These are phyloP conservation scores for Phytophthora pisi DNA, from an alignment of 352 stramenopile genomes.

Conservation along the genomic window DNA sequence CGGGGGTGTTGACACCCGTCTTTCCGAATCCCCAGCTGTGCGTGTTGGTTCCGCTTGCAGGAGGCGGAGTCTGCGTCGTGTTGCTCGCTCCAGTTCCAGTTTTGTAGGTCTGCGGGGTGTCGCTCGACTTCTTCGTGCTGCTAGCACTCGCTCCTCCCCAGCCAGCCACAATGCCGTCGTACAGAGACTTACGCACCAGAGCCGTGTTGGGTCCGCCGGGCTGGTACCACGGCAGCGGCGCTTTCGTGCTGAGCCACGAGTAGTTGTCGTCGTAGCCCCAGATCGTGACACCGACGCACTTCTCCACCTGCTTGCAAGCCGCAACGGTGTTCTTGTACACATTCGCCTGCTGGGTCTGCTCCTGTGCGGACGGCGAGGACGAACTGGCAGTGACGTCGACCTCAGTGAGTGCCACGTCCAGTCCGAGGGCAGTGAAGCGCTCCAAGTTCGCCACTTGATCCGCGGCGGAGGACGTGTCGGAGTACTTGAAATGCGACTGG, in stretches of 20 bases:
- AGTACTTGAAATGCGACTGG: constrained; percentile 23
- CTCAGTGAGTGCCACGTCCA: constrained; percentile 38
- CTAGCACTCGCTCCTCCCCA: constrained; percentile 15
- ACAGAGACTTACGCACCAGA: constrained; percentile 32
- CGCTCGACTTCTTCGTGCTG: background rate
- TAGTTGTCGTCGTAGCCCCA: constrained; percentile 36
- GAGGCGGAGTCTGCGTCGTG: constrained; percentile 5
- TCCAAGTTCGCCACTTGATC: constrained; percentile 26
- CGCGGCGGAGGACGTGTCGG: constrained; percentile 13
- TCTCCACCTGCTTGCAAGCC: constrained; percentile 30
- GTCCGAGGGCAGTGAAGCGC: constrained; percentile 33
- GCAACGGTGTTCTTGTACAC: constrained; percentile 31
- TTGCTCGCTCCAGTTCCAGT: constrained; percentile 1
- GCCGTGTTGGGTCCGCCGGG: constrained; percentile 15
- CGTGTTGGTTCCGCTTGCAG: background rate
- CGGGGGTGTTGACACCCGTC: constrained; percentile 5
- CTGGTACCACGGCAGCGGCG: constrained; percentile 34
- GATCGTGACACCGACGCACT: constrained; percentile 37
- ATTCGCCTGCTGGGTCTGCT: constrained; percentile 19
- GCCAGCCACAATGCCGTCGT: constrained; percentile 34
- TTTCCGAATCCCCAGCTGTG: constrained; percentile 13
- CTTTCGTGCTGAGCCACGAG: constrained; percentile 31
- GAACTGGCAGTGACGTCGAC: constrained; percentile 29
- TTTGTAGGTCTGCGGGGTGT: background rate
- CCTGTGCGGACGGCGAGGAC: constrained; percentile 12